These are phyloP conservation scores for Agroathelia rolfsii DNA, from an alignment of 1,284 basidiomycete species.

Conservation along the genomic window DNA sequence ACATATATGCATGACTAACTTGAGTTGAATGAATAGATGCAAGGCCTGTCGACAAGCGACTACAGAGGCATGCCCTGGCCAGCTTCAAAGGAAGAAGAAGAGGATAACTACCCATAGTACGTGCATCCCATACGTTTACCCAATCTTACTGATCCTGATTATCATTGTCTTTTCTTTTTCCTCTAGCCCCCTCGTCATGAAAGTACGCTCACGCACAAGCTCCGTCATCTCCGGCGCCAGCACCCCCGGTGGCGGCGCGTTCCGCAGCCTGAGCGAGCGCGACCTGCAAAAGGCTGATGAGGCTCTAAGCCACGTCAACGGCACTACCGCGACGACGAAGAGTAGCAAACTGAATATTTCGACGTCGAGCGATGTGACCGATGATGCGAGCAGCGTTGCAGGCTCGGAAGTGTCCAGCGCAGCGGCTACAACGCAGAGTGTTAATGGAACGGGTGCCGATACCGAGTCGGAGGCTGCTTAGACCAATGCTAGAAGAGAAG, in stretches of 20 bases:
- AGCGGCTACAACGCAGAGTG: too few relatives aligned
- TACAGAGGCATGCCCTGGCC: constrained; percentile 77
- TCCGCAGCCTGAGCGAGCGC: constrained; percentile 71
- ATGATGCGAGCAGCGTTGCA: too few relatives aligned
- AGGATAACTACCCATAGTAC: constrained; percentile 86
- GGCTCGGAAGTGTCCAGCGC: too few relatives aligned
- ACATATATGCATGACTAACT: constrained; percentile 5
- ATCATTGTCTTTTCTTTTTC: constrained; percentile 10
- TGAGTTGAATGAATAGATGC: constrained; percentile 51
- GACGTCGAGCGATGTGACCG: too few relatives aligned
- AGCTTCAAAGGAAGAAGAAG: constrained; percentile 63
- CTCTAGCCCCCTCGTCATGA: constrained; percentile 79
- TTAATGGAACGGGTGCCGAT: too few relatives aligned
- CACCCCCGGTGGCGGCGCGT: constrained; percentile 75
- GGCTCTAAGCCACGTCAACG: constrained; percentile 62
- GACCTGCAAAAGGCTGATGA: constrained; percentile 80
- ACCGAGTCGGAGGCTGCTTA: too few relatives aligned
- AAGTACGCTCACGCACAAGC: constrained; percentile 79
- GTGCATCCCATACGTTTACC: constrained; percentile 20
- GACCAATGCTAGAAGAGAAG: too few relatives aligned
- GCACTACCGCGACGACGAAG: constrained; percentile 5
- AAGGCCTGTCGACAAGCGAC: constrained; percentile 76
- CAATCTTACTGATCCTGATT: constrained; percentile 4
- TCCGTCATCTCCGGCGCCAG: constrained; percentile 81
- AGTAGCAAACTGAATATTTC: background rate